Evolutionary conservation across 2,329 filamentous ascomycete species (phyloP).

Genomic region (Thelonectria discophora): DNA sequence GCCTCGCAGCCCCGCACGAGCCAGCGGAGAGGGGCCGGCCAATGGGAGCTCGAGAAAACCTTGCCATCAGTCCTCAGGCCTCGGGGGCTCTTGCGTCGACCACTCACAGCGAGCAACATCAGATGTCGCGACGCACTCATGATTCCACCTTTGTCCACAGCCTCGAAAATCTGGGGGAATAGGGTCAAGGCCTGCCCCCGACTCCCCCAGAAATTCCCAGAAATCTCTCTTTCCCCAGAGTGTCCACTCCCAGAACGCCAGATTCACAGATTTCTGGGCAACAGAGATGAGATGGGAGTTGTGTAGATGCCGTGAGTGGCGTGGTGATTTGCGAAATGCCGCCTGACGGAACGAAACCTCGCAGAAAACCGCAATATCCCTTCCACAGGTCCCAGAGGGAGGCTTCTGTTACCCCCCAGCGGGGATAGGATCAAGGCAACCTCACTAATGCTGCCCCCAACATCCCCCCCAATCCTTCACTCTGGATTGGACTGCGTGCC

Average conservation of each 20-base stretch:
- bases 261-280: conserved; percentile 24
- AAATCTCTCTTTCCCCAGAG: conserved; percentile 23
- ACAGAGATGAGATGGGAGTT: conserved; percentile 15
- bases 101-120: conserved; percentile 15
- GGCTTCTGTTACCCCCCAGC: conserved; percentile 25
- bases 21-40: conserved; percentile 11
- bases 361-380: neutral
- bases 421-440: conserved; percentile 5
- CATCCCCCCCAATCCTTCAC: neutral
- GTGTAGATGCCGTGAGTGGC: conserved; percentile 4
- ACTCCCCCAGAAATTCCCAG: conserved; percentile 15
- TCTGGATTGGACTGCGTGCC: conserved; percentile 3
- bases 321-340: conserved; percentile 2
- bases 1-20: conserved; percentile 18
- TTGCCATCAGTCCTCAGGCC: conserved; percentile 1
- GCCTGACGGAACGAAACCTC: neutral
- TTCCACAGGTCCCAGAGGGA: too few relatives aligned
- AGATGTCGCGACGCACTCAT: conserved; percentile 17
- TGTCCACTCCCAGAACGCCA: conserved; percentile 20
- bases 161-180: conserved; percentile 21
- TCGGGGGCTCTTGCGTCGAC: neutral
- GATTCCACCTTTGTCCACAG: conserved; percentile 21
- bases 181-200: conserved; percentile 6
- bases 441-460: conserved; percentile 8
- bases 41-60: conserved; percentile 8